Evolutionary conservation across 176 grass and related monocot species (phyloP), one percentile per base, ranked within the genome.

Genomic region (Musa troglodytarum): DNA sequence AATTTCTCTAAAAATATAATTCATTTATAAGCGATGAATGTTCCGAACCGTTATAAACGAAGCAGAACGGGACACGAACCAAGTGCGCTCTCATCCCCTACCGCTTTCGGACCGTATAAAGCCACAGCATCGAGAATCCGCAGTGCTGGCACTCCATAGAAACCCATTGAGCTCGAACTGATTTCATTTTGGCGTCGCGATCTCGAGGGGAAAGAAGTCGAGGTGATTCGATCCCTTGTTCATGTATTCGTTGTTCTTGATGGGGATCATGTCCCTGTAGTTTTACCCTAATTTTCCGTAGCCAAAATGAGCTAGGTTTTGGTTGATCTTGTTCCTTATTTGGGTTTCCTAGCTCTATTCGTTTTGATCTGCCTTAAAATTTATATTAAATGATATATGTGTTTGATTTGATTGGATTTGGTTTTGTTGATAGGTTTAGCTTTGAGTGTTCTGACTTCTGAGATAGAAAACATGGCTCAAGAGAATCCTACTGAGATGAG

Each of bases 401-500:
- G 29, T 69, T 9, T 4, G 34, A 15, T 50, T 69, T 69, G 17
- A 15, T 68, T 68, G 11, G 65, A 68, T 54, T 25, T 25, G 11
- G 8, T 54, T 25, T 55, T 54, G 22, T 23, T 9, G 10, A 50
- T 25, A 3, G 1, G 11, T 54, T 73, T 9, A 49, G 26, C 50
- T 73, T 54, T 26, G 20, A 5, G 21, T 1, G 24, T 68, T 54
- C 49, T 54, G 34, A 29, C 29, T 69, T 50, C 49, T 1, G 25
- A 77, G 75, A 16, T 24, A 26, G 34, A 64, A 14, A 65, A 64
- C 76, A 88, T 88, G 86, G 75, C 81, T 78, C 71, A 81, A 49
- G 81, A 87, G 66, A 82, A 89, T 58, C 78, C 79, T 19, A 17
- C 21, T 28, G 84, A 86, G 53, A 86, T 76, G 85, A 83, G 21